Conservation (phyloP, 805 yeast genomes). For the Schizosaccharomyces octosporus region DNA sequence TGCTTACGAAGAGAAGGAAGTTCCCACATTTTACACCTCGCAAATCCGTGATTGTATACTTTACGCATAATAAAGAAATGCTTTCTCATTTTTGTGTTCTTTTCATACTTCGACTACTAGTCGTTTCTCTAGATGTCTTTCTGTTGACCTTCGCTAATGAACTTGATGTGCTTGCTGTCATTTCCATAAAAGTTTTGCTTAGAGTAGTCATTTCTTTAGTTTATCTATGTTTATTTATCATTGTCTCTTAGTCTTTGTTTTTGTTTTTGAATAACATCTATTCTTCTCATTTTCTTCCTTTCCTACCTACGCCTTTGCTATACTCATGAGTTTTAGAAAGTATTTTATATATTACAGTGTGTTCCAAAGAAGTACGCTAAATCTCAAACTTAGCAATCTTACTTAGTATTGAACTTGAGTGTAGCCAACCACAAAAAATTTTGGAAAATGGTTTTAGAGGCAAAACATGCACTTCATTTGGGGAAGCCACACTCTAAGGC, state of each 20-base stretch:
- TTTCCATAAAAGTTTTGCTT: no score
- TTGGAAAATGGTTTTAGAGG: neutral
- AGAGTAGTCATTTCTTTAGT: no score
- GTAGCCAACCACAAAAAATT: neutral
- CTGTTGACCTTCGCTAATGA: neutral
- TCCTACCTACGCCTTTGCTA: no score
- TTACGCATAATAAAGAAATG: neutral
- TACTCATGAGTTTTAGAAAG: no score
- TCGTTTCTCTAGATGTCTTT: neutral
- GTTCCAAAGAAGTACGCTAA: no score
- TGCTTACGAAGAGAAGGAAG: neutral
- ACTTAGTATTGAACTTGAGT: neutral
- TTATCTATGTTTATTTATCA: no score
- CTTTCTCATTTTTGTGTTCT: neutral
- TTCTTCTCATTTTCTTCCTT: no score
- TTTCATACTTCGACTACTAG: neutral
- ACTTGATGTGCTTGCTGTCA: no score
- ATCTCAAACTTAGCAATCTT: no score
- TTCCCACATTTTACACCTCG: neutral
- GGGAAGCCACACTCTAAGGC: neutral
- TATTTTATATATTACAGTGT: no score
- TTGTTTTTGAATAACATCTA: no score
- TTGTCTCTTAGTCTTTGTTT: no score
- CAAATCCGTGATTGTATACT: neutral
- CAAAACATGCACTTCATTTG: neutral